Base-by-base conservation (phyloP, 495 filamentous ascomycete species). In the Lophiostoma macrostomum region DNA sequence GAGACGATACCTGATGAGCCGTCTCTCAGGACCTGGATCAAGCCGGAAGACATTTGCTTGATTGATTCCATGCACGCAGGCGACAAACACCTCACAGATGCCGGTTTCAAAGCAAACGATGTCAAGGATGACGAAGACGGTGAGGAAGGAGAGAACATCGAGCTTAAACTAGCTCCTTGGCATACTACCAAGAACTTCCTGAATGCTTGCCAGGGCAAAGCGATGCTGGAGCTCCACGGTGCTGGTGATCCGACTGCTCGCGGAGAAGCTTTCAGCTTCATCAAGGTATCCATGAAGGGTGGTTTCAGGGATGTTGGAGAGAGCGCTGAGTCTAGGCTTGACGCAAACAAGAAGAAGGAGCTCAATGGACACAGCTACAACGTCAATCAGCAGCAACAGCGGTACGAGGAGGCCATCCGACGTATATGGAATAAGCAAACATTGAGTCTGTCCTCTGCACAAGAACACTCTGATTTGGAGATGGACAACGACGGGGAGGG, bases 221-320 rank as follows among this genome's bases (percentile, higher is more conserved):
- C 93, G 7, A 99, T 99, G 93, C 79, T 99, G 37, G 82, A 87
- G 51, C 81, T 99, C 8, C 88, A 96, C 61, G 93, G 93, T 14
- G 85, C 91, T 56, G 93, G 94, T 25, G 93, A 99, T 65, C 93
- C 93, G n/a, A 93, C 90, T 6, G 88, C 90, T 10, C 86, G 88
- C 58, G 93, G 93, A 2, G 83, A 95, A 49, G 93, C 88, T 2
- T 91, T 96, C 73, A 96, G 85, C 66, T 95, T 96, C 67, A 85
- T 99, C 59, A 87, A 90, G 62, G 96, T 89, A 0, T 94, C 88
- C 11, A 99, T 99, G 93, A 99, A 99, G 68, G 93, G 93, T 38
- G 93, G 93, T 2, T 99, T 93, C 71, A 88, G 94, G 61, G 86
- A 90, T 25, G 77, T 89, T 50, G 87, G 91, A 8, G 89, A 96